phyloP scores from a whole-genome alignment of 495 filamentous ascomycete species.

The Cairneyella variabilis region DNA sequence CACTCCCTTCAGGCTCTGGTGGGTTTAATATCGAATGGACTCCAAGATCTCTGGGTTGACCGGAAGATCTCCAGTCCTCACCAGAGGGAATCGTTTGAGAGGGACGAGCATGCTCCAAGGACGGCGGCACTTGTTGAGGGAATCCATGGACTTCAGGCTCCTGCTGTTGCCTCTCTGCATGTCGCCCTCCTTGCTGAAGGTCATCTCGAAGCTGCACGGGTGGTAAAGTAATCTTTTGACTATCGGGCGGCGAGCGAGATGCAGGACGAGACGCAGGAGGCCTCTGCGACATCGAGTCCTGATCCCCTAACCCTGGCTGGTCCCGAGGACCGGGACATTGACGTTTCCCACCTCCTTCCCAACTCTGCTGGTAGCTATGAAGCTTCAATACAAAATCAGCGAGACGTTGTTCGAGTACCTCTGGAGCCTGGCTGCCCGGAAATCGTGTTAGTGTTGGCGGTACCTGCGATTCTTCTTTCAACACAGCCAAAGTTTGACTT shows the following conservation, averaged over 20 bases:
- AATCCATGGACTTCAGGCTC: slow-evolving; percentile 14
- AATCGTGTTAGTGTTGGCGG: slow-evolving; percentile 18
- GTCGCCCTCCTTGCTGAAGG: slow-evolving; percentile 18
- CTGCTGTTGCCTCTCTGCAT: slow-evolving; percentile 17
- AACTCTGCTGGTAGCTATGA: slow-evolving; percentile 29
- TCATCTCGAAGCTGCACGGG: slow-evolving; percentile 28
- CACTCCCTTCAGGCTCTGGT: slow-evolving; percentile 26
- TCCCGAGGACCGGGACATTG: slow-evolving; percentile 51
- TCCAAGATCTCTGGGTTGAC: slow-evolving; percentile 39
- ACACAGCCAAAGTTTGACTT: slow-evolving; percentile 17
- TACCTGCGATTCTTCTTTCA: slow-evolving; percentile 7
- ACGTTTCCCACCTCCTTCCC: slow-evolving; percentile 35
- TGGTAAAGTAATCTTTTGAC: slow-evolving; percentile 23
- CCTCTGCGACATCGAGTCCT: slow-evolving; percentile 59
- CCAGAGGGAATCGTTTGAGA: slow-evolving; percentile 12
- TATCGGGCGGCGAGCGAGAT: slow-evolving; percentile 34
- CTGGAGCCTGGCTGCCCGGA: slow-evolving; percentile 15
- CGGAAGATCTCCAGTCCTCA: slow-evolving; percentile 34
- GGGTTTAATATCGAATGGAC: slow-evolving; percentile 52
- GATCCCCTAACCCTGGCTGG: slow-evolving; percentile 49
- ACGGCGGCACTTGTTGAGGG: slow-evolving; percentile 14
- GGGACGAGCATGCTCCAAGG: slow-evolving; percentile 21
- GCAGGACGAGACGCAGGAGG: slow-evolving; percentile 36
- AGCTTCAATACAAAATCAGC: slow-evolving; percentile 29
- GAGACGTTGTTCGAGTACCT: slow-evolving; percentile 22